Base-by-base conservation (phyloP, 192 early-diverging fungal species). In the Gamsiella multidivaricata region DNA sequence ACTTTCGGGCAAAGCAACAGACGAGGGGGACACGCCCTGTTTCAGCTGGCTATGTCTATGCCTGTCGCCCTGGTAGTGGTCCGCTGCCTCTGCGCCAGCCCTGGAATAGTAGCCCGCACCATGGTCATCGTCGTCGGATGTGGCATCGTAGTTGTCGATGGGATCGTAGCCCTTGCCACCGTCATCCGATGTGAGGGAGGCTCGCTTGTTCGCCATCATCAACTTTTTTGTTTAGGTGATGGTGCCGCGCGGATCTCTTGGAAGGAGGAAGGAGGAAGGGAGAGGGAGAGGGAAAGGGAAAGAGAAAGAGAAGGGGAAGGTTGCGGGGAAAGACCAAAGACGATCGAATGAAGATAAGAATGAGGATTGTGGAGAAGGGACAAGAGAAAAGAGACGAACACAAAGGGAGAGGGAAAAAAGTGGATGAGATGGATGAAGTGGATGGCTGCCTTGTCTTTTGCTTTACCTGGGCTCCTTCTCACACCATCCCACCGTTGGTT, bases 121-220 rank as follows among this genome's bases (percentile, higher is more conserved):
- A 1, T 23, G 33, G 28, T 70, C 50, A 9, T 70, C 68, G 46
- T 70, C 41, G 45, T 50, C 68, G 10, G 56, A 60, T 23, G 68
- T 20, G 49, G 61, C 22, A 11, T 62, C 62, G 39, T 65, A 73
- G 56, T 59, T 59, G 47, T 73, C 56, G 20, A 51, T 25, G 22
- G 70, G 62, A 31, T 73, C 70, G 20, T 65, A 74, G 55, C 43
- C 56, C 55, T 60, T 57, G 47, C 34, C 55, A 17, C 28, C 71
- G 22, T 60, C 64, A 63, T 75, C 64, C 20, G 71, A 66, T 2
- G 31, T 15, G 57, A 43, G 66, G 8, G 71, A 65, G 45, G 47
- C 50, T 20, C 32, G 62, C 25, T 45, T 65, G 34, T 9, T 75
- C 31, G 62, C 36, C 57, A 65, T 66, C 62, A 64, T 75, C 47